Conservation (phyloP, 2,329 filamentous ascomycete species). For the Phymatotrichopsis omnivora region DNA sequence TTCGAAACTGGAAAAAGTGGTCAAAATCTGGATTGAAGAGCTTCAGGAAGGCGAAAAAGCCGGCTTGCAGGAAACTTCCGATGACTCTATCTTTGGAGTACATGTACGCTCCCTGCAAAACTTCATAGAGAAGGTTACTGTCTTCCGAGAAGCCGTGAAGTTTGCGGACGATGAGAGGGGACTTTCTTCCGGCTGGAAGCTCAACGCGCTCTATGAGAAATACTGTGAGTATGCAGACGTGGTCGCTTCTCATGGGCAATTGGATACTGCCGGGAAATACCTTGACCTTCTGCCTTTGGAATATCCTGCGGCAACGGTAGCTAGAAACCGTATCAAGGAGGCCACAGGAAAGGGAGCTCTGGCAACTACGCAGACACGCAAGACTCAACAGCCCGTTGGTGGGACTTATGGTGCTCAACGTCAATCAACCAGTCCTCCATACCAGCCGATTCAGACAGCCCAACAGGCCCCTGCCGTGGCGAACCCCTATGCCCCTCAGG, state of each 20-base stretch:
- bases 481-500: constrained; percentile 44
- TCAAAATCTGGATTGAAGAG: constrained; percentile 85
- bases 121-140: constrained; percentile 95
- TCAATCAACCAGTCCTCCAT: constrained; percentile 10
- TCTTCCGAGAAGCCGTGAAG: constrained; percentile 89
- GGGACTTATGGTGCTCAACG: constrained; percentile 11
- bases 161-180: constrained; percentile 70
- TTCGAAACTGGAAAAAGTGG: constrained; percentile 94
- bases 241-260: constrained; percentile 76
- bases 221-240: constrained; percentile 97
- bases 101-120: constrained; percentile 81
- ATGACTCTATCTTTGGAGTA: constrained; percentile 79
- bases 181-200: constrained; percentile 74
- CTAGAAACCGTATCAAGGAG: constrained; percentile 72
- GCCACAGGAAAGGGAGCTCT: constrained; percentile 57
- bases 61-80: constrained; percentile 55
- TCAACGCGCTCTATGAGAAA: constrained; percentile 78
- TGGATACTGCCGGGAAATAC: constrained; percentile 81
- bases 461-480: constrained; percentile 35
- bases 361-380: constrained; percentile 11
- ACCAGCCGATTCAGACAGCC: constrained; percentile 41
- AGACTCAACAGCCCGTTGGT: constrained; percentile 33
- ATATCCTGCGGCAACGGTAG: constrained; percentile 79
- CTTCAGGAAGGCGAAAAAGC: constrained; percentile 59
- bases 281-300: constrained; percentile 72